Evolutionary conservation across 2,329 filamentous ascomycete genomes (phyloP).

Genomic region (Talaromyces sp.): DNA sequence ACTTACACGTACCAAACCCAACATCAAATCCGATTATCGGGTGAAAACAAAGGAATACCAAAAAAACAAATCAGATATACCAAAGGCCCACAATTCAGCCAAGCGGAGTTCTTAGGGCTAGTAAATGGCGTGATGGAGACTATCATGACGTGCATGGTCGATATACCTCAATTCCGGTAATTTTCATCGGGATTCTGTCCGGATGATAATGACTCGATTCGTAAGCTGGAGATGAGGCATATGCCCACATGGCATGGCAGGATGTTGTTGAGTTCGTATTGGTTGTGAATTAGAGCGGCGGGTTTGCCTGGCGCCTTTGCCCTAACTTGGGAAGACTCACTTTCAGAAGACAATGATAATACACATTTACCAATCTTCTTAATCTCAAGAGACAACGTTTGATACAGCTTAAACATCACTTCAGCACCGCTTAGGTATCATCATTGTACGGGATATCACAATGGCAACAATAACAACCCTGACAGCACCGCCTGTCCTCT

Average conservation of each 20-base stretch:
- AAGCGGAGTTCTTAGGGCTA: not conserved
- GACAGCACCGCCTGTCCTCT: not conserved
- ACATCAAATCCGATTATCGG: not conserved
- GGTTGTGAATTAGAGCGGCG: not conserved
- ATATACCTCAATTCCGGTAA: not conserved
- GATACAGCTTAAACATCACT: too few relatives aligned
- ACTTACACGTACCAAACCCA: not conserved
- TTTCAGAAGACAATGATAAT: not conserved
- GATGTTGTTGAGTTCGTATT: not conserved
- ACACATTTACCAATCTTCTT: not conserved
- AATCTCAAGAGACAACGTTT: not conserved
- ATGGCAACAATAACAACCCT: not conserved
- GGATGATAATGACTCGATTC: not conserved
- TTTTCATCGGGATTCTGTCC: not conserved
- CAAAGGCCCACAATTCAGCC: not conserved
- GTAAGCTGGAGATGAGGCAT: not conserved
- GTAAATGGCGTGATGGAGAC: not conserved
- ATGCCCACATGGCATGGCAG: not conserved
- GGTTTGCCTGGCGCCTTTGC: not conserved
- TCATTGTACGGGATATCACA: not conserved
- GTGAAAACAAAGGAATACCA: not conserved
- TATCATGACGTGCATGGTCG: not conserved
- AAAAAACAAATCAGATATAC: not conserved
- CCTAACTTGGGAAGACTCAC: not conserved
- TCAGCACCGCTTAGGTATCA: too few relatives aligned